Evolutionary conservation across 768 basidiomycete genomes (phyloP), one percentile per base, ranked within the genome.

Genomic region (Imleria badia): DNA sequence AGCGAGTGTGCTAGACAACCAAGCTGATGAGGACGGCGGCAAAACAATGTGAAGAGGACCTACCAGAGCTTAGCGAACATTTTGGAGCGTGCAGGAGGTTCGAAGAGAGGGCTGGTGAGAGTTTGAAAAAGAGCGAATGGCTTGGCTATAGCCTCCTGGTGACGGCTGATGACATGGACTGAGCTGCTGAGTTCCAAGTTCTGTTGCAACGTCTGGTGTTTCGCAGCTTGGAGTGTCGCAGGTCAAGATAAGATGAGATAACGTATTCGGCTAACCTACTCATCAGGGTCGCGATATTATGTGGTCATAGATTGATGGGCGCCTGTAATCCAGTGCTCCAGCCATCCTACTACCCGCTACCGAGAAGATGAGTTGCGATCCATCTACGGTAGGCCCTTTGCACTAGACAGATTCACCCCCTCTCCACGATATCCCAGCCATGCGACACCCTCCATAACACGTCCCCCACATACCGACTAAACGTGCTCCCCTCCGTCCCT

Each of bases 401-500:
- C n/a, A n/a, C n/a, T n/a, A n/a, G n/a, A n/a, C n/a, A n/a, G 7
- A 12, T 29, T 60, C 45, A 79, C 13, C 82, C 81, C 54, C 81
- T 72, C 54, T 81, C 72, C 11, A 78, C 72, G 30, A 86, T 81
- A 33, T 73, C 71, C 61, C 73, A 71, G 0, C 76, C 77, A 60
- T 84, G 84, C 66, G 81, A 78, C 47, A 66, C 75, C 63, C 79
- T 74, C 85, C 87, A 88, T 57, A 91, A 63, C 23, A 89, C 81
- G 54, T 89, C 85, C 52, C 75, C 72, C 19, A 88, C 79, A 58
- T 84, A 93, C 49, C 75, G 71, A 66, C 86, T 87, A 60, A 90
- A 92, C 30, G 91, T 91, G 62, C 88, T 91, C 51, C 81, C 79
- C 50, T 82, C 79, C 13, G 89, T 93, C 2, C 87, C 88, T 0